Percentiles rank a stretch among this genome's conserved stretches.
Evolutionary conservation across 1,284 basidiomycete species (phyloP).

Genomic region (Leucoagaricus sp.): DNA sequence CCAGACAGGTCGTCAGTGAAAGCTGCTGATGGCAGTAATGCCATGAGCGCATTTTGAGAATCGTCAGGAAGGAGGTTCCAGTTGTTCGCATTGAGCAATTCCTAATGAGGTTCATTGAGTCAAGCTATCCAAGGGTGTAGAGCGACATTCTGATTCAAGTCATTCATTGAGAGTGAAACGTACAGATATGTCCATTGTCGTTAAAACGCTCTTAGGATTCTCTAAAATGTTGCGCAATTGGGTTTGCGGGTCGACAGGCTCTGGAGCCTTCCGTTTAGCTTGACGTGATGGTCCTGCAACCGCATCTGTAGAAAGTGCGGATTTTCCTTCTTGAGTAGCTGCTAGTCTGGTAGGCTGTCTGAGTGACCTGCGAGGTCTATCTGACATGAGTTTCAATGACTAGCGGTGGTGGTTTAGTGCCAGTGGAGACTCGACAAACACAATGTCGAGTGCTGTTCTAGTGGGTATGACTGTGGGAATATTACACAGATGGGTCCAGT

Average conservation of each 20-base stretch:
- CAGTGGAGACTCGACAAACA: not conserved
- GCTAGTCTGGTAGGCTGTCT: constrained; percentile 27
- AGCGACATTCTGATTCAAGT: not conserved
- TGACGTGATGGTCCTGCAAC: constrained; percentile 15
- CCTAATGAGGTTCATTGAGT: constrained; percentile 39
- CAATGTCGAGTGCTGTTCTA: too few relatives aligned
- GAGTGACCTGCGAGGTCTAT: constrained; percentile 34
- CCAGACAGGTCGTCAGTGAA: constrained; percentile 41
- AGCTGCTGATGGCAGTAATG: constrained; percentile 52
- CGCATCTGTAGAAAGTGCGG: not conserved
- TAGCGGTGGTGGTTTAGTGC: not conserved
- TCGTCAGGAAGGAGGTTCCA: constrained; percentile 52
- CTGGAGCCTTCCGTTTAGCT: constrained; percentile 33
- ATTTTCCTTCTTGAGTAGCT: constrained; percentile 13
- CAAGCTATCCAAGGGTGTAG: constrained; percentile 7
- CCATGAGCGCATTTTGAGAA: constrained; percentile 39
- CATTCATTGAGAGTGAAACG: constrained; percentile 25
- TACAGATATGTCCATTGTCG: constrained; percentile 52
- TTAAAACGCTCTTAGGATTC: constrained; percentile 51
- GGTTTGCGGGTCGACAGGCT: constrained; percentile 30
- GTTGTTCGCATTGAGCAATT: constrained; percentile 49
- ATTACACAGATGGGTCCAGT: not conserved
- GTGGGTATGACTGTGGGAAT: constrained; percentile 1
- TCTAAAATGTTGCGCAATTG: constrained; percentile 42
- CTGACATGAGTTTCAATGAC: constrained; percentile 18